These are phyloP conservation scores for Haematococcus lacustris DNA, from an alignment of 139 green algal species.

Conservation along the genomic window DNA sequence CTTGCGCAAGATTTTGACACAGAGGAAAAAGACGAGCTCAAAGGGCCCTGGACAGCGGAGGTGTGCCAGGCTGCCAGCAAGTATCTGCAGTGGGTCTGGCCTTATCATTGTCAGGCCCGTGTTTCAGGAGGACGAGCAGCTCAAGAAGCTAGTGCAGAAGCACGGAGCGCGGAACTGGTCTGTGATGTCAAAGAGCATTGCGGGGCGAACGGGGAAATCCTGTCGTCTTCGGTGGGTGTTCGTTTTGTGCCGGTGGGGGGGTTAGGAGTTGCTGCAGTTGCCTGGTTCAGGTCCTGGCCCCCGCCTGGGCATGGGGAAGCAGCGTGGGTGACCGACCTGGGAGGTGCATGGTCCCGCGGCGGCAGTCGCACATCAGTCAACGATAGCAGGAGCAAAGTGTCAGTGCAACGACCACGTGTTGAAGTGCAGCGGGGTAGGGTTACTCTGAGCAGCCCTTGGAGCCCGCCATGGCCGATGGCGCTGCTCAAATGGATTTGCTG, in stretches of 20 bases:
- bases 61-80: background rate
- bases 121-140: slow-evolving; percentile 62
- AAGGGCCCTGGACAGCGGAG: slow-evolving; percentile 7
- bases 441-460: background rate
- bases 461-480: background rate
- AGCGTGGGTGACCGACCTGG: background rate
- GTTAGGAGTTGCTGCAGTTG: background rate
- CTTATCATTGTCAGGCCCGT: background rate
- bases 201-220: slow-evolving; percentile 57
- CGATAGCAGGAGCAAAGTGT: background rate
- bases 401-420: background rate
- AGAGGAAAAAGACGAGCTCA: background rate
- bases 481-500: background rate
- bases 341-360: background rate
- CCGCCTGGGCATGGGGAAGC: background rate
- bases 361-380: background rate
- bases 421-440: background rate
- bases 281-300: no score
- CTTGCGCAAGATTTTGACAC: no score
- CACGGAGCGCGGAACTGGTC: slow-evolving; percentile 66
- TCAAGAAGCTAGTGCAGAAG: slow-evolving; percentile 48
- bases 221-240: slow-evolving; percentile 46
- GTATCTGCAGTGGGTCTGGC: background rate
- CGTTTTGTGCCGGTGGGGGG: background rate
- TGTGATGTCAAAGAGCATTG: slow-evolving; percentile 41